A percentile compares a stretch with the other conserved stretches of the same genome.
phyloP scores from a whole-genome alignment of 108 stramenopile species.

The Skeletonema tropicum region DNA sequence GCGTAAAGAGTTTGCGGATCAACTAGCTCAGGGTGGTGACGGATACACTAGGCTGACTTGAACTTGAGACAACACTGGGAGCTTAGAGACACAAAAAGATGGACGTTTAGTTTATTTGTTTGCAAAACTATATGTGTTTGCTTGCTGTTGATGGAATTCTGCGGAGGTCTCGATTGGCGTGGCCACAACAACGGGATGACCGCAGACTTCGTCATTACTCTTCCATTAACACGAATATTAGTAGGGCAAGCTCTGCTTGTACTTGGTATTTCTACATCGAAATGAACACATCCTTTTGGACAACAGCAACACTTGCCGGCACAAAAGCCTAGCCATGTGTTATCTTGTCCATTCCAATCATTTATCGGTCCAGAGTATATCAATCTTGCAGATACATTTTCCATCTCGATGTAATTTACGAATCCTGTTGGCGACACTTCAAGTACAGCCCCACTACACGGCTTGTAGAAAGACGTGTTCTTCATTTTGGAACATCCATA shows the following conservation, averaged over 20 bases:
- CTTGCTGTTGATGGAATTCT: no score
- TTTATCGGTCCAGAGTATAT: slow-evolving; percentile 5
- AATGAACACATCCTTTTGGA: slow-evolving; percentile 12
- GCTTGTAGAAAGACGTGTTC: background rate
- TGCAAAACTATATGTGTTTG: no score
- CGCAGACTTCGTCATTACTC: background rate
- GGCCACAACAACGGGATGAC: background rate
- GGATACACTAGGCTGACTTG: slow-evolving; percentile 4
- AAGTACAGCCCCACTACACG: slow-evolving; percentile 1
- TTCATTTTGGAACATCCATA: slow-evolving; percentile 1
- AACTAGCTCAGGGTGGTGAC: background rate
- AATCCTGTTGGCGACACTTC: background rate
- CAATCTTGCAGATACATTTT: background rate
- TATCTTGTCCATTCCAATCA: slow-evolving; percentile 4
- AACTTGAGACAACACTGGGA: background rate
- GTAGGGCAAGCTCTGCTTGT: background rate
- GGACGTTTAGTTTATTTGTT: background rate
- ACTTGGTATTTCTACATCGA: slow-evolving; percentile 10
- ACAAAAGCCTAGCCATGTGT: background rate
- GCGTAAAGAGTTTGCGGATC: slow-evolving; percentile 35
- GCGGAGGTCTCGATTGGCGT: background rate
- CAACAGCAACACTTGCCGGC: slow-evolving; percentile 7
- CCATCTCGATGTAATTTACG: slow-evolving; percentile 4
- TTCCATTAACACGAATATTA: slow-evolving; percentile 10
- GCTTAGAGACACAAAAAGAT: background rate